These are phyloP conservation scores for Annona cherimola DNA, from an alignment of 164 flowering plant genomes.

Conservation along the genomic window DNA sequence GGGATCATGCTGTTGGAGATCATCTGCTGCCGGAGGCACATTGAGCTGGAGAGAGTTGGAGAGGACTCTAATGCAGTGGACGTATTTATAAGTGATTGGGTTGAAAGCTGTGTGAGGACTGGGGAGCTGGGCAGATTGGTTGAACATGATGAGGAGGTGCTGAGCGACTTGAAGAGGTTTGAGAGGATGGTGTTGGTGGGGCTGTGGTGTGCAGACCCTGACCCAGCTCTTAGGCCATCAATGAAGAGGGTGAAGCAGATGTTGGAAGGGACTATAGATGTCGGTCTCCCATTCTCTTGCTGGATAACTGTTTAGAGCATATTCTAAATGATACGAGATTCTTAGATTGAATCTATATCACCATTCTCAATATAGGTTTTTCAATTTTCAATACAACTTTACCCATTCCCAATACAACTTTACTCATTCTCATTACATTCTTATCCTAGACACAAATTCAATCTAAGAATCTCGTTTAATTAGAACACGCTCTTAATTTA, in stretches of 20 bases:
- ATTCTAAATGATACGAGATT: too few species aligned
- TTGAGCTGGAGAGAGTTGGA: constrained; percentile 6
- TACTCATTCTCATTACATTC: too few species aligned
- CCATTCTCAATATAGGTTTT: too few species aligned
- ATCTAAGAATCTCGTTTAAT: too few species aligned
- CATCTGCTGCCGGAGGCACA: constrained; percentile 21
- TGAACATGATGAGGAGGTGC: constrained; percentile 11
- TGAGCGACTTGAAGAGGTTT: constrained; percentile 11
- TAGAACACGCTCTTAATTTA: too few species aligned
- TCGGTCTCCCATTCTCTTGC: constrained; percentile 16
- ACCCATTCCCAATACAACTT: too few species aligned
- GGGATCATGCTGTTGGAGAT: constrained; percentile 25
- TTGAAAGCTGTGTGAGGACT: constrained; percentile 11
- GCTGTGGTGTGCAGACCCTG: constrained; percentile 41
- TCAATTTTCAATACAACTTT: too few species aligned
- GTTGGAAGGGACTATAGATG: constrained; percentile 35
- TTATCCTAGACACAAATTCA: too few species aligned
- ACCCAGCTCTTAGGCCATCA: constrained; percentile 32
- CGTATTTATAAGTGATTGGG: constrained; percentile 18
- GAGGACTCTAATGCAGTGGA: constrained; percentile 4
- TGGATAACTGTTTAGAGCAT: too few species aligned
- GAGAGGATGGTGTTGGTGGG: constrained; percentile 32
- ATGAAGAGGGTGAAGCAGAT: constrained; percentile 38
- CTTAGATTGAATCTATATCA: too few species aligned
- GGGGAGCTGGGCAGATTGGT: neutral